Percentiles rank a stretch among this genome's conserved stretches.
These are phyloP conservation scores for Plasmodiophora brassicae DNA, from an alignment of 208 protist genomes.

Conservation along the genomic window DNA sequence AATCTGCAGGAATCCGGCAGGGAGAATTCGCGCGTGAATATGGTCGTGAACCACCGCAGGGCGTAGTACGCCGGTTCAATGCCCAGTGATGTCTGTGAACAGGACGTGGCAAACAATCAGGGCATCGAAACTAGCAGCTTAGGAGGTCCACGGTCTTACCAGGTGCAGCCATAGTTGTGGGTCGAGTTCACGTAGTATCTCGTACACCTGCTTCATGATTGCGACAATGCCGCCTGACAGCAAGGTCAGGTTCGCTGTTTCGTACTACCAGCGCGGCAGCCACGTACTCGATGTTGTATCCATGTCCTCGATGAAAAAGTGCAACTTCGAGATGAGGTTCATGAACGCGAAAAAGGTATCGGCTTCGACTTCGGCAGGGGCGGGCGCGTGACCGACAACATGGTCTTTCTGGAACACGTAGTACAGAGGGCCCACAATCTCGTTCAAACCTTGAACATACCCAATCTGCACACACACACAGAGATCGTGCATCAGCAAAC, in stretches of 20 bases:
- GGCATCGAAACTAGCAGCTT: not conserved
- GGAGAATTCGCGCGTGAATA: not conserved
- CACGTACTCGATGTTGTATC: not conserved
- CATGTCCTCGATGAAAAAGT: slow-evolving; percentile 29
- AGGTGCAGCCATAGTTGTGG: not conserved
- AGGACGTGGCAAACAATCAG: not conserved
- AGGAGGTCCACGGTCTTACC: too few species aligned
- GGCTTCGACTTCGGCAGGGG: not conserved
- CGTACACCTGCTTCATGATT: not conserved
- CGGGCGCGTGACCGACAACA: not conserved
- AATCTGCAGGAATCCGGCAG: not conserved
- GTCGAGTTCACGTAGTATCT: not conserved
- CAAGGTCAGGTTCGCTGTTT: too few species aligned
- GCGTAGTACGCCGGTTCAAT: not conserved
- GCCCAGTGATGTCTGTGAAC: not conserved
- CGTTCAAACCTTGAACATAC: not conserved
- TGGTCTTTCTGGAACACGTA: not conserved
- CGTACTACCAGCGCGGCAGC: too few species aligned
- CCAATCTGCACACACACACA: not conserved
- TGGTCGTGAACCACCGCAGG: slow-evolving; percentile 6
- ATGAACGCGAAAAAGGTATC: not conserved
- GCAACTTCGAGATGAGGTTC: slow-evolving; percentile 5
- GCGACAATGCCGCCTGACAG: not conserved
- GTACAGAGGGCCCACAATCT: not conserved
- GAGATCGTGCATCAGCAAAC: not conserved